These are phyloP conservation scores for Prosopis cineraria DNA, from an alignment of 306 rosid species.

Conservation along the genomic window DNA sequence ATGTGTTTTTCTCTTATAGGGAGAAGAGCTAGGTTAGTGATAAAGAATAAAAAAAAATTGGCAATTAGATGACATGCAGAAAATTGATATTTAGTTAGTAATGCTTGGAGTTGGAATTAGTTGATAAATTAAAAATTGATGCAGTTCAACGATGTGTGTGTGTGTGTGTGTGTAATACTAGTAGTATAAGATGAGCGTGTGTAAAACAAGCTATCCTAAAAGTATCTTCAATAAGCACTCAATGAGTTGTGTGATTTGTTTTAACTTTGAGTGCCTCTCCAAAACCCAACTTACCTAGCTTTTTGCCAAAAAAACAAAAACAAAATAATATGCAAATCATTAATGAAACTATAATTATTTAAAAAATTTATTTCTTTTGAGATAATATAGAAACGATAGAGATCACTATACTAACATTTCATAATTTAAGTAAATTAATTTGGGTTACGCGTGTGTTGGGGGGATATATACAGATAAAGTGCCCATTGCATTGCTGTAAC, in stretches of 20 bases:
- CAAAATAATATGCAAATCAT: neutral
- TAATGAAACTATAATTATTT: neutral
- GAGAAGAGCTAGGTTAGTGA: too few species aligned
- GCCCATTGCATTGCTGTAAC: neutral
- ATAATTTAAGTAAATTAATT: neutral
- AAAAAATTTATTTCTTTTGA: neutral
- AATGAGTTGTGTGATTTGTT: neutral
- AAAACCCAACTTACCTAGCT: neutral
- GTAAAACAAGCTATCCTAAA: neutral
- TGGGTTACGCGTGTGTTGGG: neutral
- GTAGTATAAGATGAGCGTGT: neutral
- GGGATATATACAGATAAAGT: neutral
- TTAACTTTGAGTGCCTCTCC: neutral
- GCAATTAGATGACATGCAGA: neutral
- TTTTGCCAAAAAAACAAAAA: neutral
- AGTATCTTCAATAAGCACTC: neutral
- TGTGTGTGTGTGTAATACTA: too few species aligned
- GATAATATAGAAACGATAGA: neutral
- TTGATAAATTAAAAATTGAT: neutral
- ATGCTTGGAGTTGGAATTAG: neutral
- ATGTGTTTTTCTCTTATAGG: too few species aligned
- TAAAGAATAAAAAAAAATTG: too few species aligned
- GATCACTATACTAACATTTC: neutral
- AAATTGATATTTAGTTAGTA: neutral
- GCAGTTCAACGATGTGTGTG: too few species aligned